phyloP scores from a whole-genome alignment of 257 asterid species.

The Osmanthus fragrans region DNA sequence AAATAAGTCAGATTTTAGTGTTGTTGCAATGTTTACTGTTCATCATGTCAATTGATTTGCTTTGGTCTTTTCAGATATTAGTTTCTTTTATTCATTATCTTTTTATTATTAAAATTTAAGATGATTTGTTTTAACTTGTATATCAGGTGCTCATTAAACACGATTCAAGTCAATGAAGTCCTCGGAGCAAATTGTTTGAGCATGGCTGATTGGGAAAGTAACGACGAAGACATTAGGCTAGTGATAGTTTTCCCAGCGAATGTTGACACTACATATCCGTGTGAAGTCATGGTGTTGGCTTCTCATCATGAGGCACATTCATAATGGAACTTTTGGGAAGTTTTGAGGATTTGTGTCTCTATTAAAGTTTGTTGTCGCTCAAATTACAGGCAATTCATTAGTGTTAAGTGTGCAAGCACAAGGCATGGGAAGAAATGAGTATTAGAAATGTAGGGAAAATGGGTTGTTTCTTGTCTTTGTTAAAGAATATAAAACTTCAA shows the following conservation, averaged over 20 bases:
- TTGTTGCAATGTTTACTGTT: neutral
- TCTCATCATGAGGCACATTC: neutral
- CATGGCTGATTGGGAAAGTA: neutral
- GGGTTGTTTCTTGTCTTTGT: neutral
- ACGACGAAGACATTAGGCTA: neutral
- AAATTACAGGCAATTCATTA: neutral
- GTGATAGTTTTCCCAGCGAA: neutral
- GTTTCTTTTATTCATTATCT: neutral
- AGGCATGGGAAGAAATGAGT: neutral
- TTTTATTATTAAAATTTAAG: neutral
- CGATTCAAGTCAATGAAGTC: neutral
- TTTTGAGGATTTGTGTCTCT: neutral
- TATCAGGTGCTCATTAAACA: neutral
- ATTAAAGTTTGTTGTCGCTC: neutral
- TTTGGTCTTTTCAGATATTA: neutral
- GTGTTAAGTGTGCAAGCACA: neutral
- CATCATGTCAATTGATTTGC: neutral
- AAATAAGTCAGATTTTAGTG: neutral
- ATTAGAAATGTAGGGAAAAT: neutral
- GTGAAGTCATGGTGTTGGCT: neutral
- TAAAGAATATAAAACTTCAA: neutral
- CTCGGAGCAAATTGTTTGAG: neutral
- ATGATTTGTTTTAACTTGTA: neutral
- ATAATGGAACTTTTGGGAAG: neutral
- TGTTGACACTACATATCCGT: neutral